Percentiles rank a stretch among this genome's conserved stretches.
Conservation (phyloP, 441 rosid species). For the Hypseocharis bilobata region DNA sequence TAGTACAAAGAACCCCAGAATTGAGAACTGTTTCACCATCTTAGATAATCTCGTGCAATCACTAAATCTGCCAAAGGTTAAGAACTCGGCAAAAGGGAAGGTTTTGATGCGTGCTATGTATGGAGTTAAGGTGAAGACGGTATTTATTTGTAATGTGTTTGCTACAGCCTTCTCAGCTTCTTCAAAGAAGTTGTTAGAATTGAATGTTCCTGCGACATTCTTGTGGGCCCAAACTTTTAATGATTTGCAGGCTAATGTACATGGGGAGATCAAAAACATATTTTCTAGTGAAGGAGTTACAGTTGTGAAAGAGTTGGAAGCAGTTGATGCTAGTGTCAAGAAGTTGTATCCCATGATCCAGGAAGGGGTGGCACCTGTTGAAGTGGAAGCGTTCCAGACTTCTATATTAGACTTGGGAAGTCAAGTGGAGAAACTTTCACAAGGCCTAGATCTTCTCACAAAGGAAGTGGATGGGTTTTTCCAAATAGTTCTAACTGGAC, state of each 20-base stretch:
- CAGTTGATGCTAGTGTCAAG: constrained; percentile 42
- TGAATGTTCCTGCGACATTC: constrained; percentile 38
- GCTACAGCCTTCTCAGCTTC: constrained; percentile 70
- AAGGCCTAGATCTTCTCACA: constrained; percentile 53
- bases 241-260: constrained; percentile 42
- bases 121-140: constrained; percentile 72
- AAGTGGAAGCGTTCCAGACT: constrained; percentile 32
- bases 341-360: constrained; percentile 43
- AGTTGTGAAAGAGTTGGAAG: constrained; percentile 58
- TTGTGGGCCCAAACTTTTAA: constrained; percentile 55
- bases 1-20: constrained; percentile 48
- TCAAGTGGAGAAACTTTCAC: constrained; percentile 37
- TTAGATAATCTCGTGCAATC: constrained; percentile 45
- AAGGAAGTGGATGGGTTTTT: constrained; percentile 73
- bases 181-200: constrained; percentile 36
- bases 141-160: constrained; percentile 56
- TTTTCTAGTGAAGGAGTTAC: constrained; percentile 31
- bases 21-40: constrained; percentile 47
- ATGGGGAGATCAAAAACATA: constrained; percentile 35
- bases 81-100: constrained; percentile 81
- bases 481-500: constrained; percentile 62
- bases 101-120: constrained; percentile 75
- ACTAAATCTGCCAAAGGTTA: constrained; percentile 66
- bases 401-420: constrained; percentile 33
- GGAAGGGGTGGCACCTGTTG: constrained; percentile 30